Percentiles rank a stretch among this genome's conserved stretches.
Evolutionary conservation across 2,329 filamentous ascomycete genomes (phyloP).

Genomic region (Hypoxylon rubiginosum): DNA sequence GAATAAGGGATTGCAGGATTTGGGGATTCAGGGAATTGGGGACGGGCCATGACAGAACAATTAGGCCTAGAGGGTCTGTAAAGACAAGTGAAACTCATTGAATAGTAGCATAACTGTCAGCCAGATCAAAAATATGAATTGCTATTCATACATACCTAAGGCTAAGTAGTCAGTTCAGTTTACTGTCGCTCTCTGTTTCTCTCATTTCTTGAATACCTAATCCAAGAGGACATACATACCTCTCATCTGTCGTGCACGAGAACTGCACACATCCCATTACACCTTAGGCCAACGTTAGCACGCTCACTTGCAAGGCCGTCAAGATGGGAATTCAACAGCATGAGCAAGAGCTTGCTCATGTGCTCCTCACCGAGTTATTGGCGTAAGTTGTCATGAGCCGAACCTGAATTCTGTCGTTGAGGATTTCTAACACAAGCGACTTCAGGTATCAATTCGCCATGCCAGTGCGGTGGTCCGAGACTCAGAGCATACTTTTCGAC

Average conservation of each 20-base stretch:
- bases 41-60: constrained; percentile 21
- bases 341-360: constrained; percentile 42
- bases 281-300: neutral
- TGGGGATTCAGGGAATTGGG: constrained; percentile 42
- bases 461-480: constrained; percentile 42
- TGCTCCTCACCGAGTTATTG: constrained; percentile 41
- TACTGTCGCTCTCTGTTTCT: neutral
- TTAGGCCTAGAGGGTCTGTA: constrained; percentile 18
- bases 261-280: neutral
- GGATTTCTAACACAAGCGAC: constrained; percentile 9
- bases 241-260: constrained; percentile 3
- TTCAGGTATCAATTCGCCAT: constrained; percentile 42
- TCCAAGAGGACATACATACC: neutral
- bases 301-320: constrained; percentile 3
- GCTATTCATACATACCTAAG: neutral
- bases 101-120: constrained; percentile 27
- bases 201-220: constrained; percentile 3
- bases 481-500: constrained; percentile 41
- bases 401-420: neutral
- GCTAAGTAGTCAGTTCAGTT: constrained; percentile 1
- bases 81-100: constrained; percentile 9
- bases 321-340: constrained; percentile 31
- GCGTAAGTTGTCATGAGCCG: constrained; percentile 30
- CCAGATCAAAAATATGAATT: constrained; percentile 2
- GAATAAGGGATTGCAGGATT: constrained; percentile 44